Evolutionary conservation across 176 grass and related monocot genomes (phyloP).

Genomic region (Alopecurus myosuroides): DNA sequence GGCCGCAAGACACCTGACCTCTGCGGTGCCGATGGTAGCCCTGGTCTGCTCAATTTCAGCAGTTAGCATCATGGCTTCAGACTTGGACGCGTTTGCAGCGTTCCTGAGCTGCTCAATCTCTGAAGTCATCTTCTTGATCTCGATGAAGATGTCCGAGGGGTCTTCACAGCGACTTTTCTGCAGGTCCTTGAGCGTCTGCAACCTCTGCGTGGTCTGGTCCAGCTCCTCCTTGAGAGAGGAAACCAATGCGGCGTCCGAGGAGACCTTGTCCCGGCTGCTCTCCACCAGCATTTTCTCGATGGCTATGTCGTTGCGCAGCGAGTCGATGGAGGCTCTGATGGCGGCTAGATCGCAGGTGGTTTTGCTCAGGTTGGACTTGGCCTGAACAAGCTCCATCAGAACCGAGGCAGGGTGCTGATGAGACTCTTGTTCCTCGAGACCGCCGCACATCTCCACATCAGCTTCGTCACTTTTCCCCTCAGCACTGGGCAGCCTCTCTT

Average conservation of each 20-base stretch:
- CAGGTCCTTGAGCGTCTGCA: conserved; percentile 38
- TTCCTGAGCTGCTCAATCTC: conserved; percentile 63
- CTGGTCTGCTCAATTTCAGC: conserved; percentile 73
- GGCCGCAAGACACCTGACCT: conserved; percentile 62
- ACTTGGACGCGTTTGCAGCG: conserved; percentile 33
- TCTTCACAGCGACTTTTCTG: conserved; percentile 29
- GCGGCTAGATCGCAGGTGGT: conserved; percentile 51
- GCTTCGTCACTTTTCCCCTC: not conserved
- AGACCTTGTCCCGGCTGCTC: conserved; percentile 46
- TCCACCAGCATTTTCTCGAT: conserved; percentile 54
- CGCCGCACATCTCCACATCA: not conserved
- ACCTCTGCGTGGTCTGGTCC: conserved; percentile 33
- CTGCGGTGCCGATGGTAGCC: conserved; percentile 61
- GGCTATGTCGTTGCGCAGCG: conserved; percentile 47
- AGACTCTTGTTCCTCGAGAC: not conserved
- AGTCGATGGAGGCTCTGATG: conserved; percentile 41
- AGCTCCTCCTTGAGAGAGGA: conserved; percentile 60
- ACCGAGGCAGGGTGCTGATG: conserved; percentile 13
- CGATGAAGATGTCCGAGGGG: conserved; percentile 26
- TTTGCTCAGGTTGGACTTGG: conserved; percentile 55
- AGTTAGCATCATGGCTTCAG: conserved; percentile 45
- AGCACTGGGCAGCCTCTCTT: not conserved
- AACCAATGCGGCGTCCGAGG: conserved; percentile 29
- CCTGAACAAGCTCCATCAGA: conserved; percentile 56
- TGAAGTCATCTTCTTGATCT: conserved; percentile 64